phyloP scores from a whole-genome alignment of 805 yeast genomes.

The Pichia manshurica region DNA sequence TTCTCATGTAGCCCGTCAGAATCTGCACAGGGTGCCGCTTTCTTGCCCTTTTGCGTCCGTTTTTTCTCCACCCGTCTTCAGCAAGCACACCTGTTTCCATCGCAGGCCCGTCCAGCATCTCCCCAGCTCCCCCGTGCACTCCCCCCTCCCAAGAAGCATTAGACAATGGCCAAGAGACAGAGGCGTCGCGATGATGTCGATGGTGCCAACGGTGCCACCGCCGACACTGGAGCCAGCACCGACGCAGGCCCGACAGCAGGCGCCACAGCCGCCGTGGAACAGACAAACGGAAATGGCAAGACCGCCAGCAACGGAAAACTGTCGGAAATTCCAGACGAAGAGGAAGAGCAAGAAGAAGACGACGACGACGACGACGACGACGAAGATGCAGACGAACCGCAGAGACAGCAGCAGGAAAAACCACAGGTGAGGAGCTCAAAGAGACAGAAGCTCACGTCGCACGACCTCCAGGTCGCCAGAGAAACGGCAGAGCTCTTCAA shows the following conservation, averaged over 20 bases:
- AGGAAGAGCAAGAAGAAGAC: conserved; percentile 15
- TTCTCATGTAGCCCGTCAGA: no score
- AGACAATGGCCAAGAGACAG: background rate
- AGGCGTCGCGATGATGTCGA: background rate
- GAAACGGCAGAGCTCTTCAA: conserved; percentile 93
- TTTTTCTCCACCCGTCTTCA: background rate
- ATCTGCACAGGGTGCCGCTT: no score
- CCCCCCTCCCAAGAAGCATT: background rate
- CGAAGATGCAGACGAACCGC: conserved; percentile 11
- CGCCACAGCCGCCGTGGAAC: background rate
- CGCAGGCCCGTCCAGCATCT: no score
- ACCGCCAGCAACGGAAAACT: background rate
- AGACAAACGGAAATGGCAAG: background rate
- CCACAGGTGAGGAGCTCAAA: conserved; percentile 12
- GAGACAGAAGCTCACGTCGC: conserved; percentile 45
- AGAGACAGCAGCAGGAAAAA: background rate
- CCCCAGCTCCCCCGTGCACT: no score
- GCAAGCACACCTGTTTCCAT: no score
- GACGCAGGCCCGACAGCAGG: background rate
- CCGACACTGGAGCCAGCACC: no score
- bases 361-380: conserved; percentile 14
- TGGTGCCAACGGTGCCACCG: background rate
- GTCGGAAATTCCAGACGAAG: conserved; percentile 7
- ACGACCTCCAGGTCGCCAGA: conserved; percentile 85
- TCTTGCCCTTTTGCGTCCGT: no score